These are phyloP conservation scores for Ceratocystis papillata DNA, from an alignment of 2,329 filamentous ascomycete species.

Conservation along the genomic window DNA sequence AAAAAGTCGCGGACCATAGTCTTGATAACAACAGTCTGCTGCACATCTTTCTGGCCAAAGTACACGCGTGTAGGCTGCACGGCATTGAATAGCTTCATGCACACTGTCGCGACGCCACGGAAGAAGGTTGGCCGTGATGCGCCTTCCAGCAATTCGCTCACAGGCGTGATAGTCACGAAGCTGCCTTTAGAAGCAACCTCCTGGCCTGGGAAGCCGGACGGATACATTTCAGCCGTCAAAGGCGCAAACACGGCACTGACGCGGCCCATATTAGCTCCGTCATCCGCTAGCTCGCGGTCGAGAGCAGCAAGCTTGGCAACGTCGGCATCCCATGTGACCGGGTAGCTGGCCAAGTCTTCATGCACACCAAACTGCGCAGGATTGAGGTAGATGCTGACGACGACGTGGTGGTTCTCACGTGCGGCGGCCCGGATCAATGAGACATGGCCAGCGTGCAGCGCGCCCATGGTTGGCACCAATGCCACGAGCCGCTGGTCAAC, in stretches of 20 bases:
- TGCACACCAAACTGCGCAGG: conserved; percentile 86
- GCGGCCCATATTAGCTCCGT: conserved; percentile 50
- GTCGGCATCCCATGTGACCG: conserved; percentile 78
- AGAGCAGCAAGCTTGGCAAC: conserved; percentile 54
- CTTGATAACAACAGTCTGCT: conserved; percentile 85
- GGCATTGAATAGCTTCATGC: conserved; percentile 59
- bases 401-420: conserved; percentile 70
- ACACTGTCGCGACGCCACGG: conserved; percentile 88
- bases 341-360: conserved; percentile 83
- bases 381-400: conserved; percentile 91
- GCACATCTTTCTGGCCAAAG: conserved; percentile 96
- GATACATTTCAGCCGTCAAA: conserved; percentile 75
- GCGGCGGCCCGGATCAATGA: conserved; percentile 77
- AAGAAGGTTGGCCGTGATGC: conserved; percentile 86
- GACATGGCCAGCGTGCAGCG: conserved; percentile 83
- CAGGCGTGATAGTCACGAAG: conserved; percentile 83
- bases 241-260: conserved; percentile 81
- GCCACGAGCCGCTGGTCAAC: conserved; percentile 62
- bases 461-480: conserved; percentile 95
- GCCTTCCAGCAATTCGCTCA: conserved; percentile 73
- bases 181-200: conserved; percentile 67
- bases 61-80: conserved; percentile 59
- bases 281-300: conserved; percentile 59
- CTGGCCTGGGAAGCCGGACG: conserved; percentile 61
- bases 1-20: conserved; percentile 82